Percentiles rank a stretch among this genome's conserved stretches.
Evolutionary conservation across 805 yeast genomes (phyloP).

Genomic region (Candida endomychidarum): DNA sequence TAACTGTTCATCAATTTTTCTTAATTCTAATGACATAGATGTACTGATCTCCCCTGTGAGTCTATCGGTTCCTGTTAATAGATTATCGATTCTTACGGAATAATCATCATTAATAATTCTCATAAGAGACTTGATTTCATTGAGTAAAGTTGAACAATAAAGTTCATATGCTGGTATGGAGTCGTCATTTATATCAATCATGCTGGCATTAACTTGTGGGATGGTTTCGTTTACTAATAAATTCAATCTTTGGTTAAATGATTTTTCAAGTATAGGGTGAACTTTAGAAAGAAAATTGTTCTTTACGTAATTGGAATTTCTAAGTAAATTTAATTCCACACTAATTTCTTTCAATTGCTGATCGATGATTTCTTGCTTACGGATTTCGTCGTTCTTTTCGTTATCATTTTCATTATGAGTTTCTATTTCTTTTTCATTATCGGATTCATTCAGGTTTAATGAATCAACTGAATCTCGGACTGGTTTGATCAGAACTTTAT

Average conservation of each 20-base stretch:
- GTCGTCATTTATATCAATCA: conserved; percentile 31
- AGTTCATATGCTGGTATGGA: conserved; percentile 35
- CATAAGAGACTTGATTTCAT: conserved; percentile 35
- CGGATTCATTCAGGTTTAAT: neutral
- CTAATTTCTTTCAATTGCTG: conserved; percentile 6
- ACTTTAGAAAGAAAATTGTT: conserved; percentile 10
- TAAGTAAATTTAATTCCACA: conserved; percentile 6
- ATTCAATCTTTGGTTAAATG: conserved; percentile 3
- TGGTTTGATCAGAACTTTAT: conserved; percentile 10
- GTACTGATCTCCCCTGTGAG: conserved; percentile 74
- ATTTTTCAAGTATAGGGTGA: conserved; percentile 11
- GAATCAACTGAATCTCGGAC: conserved; percentile 7
- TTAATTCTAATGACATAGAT: conserved; percentile 59
- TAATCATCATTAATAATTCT: conserved; percentile 42
- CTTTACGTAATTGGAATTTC: conserved; percentile 13
- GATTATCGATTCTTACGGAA: conserved; percentile 57
- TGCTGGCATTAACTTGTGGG: conserved; percentile 10
- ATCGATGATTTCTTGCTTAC: conserved; percentile 5
- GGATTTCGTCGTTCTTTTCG: neutral
- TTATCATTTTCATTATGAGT: neutral
- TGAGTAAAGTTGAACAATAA: conserved; percentile 30
- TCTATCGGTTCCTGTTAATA: conserved; percentile 63
- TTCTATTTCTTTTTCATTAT: neutral
- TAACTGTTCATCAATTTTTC: conserved; percentile 50
- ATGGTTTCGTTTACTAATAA: conserved; percentile 5